A percentile compares a stretch with the other conserved stretches of the same genome.
phyloP scores from a whole-genome alignment of 78 protist genomes.

The Creolimax fragrantissima region DNA sequence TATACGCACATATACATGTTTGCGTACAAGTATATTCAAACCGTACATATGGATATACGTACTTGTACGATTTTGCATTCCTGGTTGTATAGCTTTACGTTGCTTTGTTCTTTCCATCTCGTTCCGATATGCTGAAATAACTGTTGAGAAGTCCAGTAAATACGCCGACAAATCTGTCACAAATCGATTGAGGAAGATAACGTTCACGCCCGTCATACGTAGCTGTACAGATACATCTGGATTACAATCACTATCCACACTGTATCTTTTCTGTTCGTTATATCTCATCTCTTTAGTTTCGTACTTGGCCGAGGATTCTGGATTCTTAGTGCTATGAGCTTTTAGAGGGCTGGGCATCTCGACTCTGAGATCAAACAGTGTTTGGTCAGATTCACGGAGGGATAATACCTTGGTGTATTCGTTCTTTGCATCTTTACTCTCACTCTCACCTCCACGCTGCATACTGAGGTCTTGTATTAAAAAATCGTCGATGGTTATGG shows the following conservation, averaged over 20 bases:
- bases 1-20: background rate
- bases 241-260: too few relatives aligned
- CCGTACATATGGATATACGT: background rate
- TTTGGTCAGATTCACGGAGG: background rate
- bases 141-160: too few relatives aligned
- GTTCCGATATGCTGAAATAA: too few relatives aligned
- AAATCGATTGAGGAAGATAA: background rate
- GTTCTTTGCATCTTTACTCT: background rate
- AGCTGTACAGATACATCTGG: background rate
- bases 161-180: background rate
- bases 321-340: too few relatives aligned
- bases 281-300: too few relatives aligned
- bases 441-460: background rate
- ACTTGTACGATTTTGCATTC: background rate
- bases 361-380: background rate
- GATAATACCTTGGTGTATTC: background rate
- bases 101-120: too few relatives aligned
- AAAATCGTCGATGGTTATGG: background rate
- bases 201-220: background rate
- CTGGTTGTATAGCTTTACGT: too few relatives aligned
- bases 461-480: background rate
- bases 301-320: too few relatives aligned
- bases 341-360: background rate
- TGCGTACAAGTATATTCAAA: background rate
- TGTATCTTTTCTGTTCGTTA: too few relatives aligned